Evolutionary conservation across 2,329 filamentous ascomycete genomes (phyloP), one percentile per base, ranked within the genome.

Genomic region (Aspergillus sp.): DNA sequence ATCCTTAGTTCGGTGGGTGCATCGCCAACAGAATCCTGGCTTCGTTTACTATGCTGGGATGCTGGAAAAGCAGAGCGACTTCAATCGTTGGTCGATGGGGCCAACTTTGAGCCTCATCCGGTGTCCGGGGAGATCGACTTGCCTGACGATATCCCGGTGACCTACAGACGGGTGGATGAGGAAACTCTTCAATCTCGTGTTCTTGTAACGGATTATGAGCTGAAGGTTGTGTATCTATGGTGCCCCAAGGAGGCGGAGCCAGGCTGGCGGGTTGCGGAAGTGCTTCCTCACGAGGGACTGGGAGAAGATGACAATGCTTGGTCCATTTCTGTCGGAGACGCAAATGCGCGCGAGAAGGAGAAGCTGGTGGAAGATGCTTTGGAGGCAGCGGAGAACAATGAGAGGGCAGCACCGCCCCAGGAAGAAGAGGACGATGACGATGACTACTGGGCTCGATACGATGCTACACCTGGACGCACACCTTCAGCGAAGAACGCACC

Each of bases 361-460:
- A 69, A 68, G 25, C 55, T 76, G 14, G 63, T 75, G 39, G 64
- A 71, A 23, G 74, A 78, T 57, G 73, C 72, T 8, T 45, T 77
- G 51, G 66, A 66, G 51, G 68, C 70, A 23, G 67, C 68, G 19
- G 70, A 68, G 52, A 58, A 56, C 50, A 54, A 64, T 56, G 55
- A 62, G 40, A 62, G 65, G 37, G 19, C 60, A 9, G 56, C 62
- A 33, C 63, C 52, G 8, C 62, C 50, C 8, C 53, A 53, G n/a
- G 50, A 71, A 49, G 64, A 68, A 6, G 79, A 82, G 1, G 81
- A 84, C 19, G 83, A 87, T 56, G 85, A 87, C 52, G 84, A 84
- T 60, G 81, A 82, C 61, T 88, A 88, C 70, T 88, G 86, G 86
- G 84, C 82, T 4, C 81, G 82, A 63, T 87, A 88, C 65, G 84